Evolutionary conservation across 1,139 yeast genomes (phyloP).

Genomic region (Candida pseudoviswanathii): DNA sequence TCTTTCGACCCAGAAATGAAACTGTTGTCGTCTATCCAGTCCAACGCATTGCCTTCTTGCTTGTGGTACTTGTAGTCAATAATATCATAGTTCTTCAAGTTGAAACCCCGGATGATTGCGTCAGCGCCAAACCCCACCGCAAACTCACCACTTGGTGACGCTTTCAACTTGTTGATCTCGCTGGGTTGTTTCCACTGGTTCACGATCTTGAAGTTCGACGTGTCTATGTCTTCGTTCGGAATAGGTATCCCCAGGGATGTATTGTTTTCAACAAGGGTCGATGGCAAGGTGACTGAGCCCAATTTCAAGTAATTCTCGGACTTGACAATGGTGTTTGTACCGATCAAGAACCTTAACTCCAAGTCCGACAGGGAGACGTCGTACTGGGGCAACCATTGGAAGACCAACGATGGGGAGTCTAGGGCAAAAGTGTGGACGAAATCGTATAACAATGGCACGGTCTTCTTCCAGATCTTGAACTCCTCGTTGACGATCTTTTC

Average conservation of each 20-base stretch:
- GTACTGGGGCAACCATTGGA: slow-evolving; percentile 50
- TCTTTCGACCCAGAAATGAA: slow-evolving; percentile 73
- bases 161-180: slow-evolving; percentile 51
- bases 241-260: slow-evolving; percentile 26
- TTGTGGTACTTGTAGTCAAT: slow-evolving; percentile 58
- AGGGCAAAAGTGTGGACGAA: slow-evolving; percentile 69
- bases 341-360: slow-evolving; percentile 45
- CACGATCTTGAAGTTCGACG: slow-evolving; percentile 35
- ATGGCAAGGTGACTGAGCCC: slow-evolving; percentile 51
- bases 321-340: slow-evolving; percentile 48
- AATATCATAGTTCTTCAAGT: slow-evolving; percentile 27
- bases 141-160: slow-evolving; percentile 36
- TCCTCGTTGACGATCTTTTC: slow-evolving; percentile 65
- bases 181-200: slow-evolving; percentile 56
- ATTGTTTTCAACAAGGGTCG: slow-evolving; percentile 43
- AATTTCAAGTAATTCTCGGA: slow-evolving; percentile 48
- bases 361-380: slow-evolving; percentile 32
- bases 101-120: slow-evolving; percentile 51
- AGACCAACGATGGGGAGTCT: slow-evolving; percentile 60
- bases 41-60: slow-evolving; percentile 69
- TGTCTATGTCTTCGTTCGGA: slow-evolving; percentile 19
- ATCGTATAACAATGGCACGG: slow-evolving; percentile 87
- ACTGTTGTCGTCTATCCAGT: slow-evolving; percentile 55
- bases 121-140: slow-evolving; percentile 53
- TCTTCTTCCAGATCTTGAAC: slow-evolving; percentile 93